Base-by-base conservation (phyloP, 768 basidiomycete genomes). In the Leccinum pellstonianum region DNA sequence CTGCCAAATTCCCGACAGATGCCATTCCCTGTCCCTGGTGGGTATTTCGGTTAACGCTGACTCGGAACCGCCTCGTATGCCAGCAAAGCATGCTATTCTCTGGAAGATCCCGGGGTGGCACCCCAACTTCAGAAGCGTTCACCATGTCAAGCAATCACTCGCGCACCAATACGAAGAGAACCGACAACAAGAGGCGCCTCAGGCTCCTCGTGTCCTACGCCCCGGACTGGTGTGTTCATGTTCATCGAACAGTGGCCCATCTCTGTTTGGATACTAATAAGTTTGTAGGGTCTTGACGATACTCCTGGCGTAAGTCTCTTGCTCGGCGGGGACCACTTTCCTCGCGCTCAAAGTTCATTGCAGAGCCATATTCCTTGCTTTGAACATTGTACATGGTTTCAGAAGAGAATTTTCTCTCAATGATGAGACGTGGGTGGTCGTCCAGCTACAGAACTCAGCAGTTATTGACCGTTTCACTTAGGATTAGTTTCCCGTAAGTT, bases 361-460 rank as follows among this genome's bases (percentile, higher is more conserved):
- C 68, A 90, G 91, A 27, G 83, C 73, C 2, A 54, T 81, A 2
- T 90, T 91, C 73, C 84, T 85, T 68, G 79, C 81, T 11, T 73
- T 93, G 17, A 79, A 91, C 66, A 71, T 75, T n/a, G 75, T 93
- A 10, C 76, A 85, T 54, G 90, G 91, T 7, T 95, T 86, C 75
- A 80, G 86, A 70, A 77, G 94, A 59, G 79, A 82, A 43, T 96
- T 96, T 73, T 93, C 91, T 1, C 75, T 94, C 23, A 73, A 79
- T 46, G 93, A 96, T 75, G 84, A 83, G 19, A 84, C 90, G 86
- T 92, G 77, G 41, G 59, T 52, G 53, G 52, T 11, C 14, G 35
- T 37, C 31, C 6, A 37, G 48, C 23, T 50, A 15, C 51, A 33
- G 47, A 15, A 5, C 14, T 14, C 29, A 3, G 33, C 31, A 58